Percentiles rank a stretch among this genome's conserved stretches.
phyloP scores from a whole-genome alignment of 352 stramenopile species.

The Globisporangium cystogenes region DNA sequence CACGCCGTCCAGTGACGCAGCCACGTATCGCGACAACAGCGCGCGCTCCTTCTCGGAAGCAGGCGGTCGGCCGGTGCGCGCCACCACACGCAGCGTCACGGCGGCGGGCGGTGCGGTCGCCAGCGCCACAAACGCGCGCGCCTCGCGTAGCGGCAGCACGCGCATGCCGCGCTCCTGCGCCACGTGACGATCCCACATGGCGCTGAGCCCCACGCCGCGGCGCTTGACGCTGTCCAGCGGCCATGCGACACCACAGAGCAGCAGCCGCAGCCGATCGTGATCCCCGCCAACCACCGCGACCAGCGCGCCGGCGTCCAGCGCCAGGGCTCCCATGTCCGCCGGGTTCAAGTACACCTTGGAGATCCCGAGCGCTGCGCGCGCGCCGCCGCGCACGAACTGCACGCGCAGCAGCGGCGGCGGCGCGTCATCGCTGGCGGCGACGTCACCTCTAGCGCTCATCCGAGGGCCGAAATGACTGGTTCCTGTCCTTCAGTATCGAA shows the following conservation, averaged over 20 bases:
- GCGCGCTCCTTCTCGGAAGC: slow-evolving; percentile 38
- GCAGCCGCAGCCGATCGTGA: slow-evolving; percentile 10
- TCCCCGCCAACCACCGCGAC: slow-evolving; percentile 23
- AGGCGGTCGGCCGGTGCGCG: slow-evolving; percentile 29
- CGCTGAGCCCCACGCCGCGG: slow-evolving; percentile 51
- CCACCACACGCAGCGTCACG: slow-evolving; percentile 33
- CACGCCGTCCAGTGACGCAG: slow-evolving; percentile 58
- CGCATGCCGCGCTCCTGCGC: slow-evolving; percentile 18
- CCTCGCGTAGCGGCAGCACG: slow-evolving; percentile 13
- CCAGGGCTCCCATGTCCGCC: slow-evolving; percentile 34
- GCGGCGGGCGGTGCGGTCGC: slow-evolving; percentile 13
- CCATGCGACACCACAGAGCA: slow-evolving; percentile 64
- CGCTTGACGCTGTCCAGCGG: slow-evolving; percentile 73
- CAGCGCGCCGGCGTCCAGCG: slow-evolving; percentile 30
- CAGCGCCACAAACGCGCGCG: slow-evolving; percentile 5
- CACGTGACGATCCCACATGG: slow-evolving; percentile 62
- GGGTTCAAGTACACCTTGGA: slow-evolving; percentile 70
- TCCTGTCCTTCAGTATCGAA: background rate
- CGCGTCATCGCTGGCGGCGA: too few relatives aligned
- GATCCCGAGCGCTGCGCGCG: slow-evolving; percentile 44
- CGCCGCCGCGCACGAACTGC: slow-evolving; percentile 56
- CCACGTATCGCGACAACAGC: slow-evolving; percentile 50
- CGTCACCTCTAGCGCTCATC: background rate
- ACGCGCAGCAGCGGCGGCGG: slow-evolving; percentile 16
- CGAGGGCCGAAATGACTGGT: background rate